phyloP scores from a whole-genome alignment of 1,139 yeast species.

The Yamadazyma conglobata region DNA sequence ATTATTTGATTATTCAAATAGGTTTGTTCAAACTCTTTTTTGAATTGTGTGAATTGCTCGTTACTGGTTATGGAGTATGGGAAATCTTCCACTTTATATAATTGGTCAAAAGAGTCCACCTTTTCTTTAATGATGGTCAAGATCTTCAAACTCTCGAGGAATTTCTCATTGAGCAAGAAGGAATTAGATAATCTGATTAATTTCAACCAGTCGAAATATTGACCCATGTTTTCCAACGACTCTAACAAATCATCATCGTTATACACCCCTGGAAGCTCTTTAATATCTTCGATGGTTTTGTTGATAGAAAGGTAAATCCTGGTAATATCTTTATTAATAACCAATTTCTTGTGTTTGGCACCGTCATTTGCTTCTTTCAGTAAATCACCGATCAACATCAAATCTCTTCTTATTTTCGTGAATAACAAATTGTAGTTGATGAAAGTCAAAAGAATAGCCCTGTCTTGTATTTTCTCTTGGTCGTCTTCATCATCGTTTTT shows the following conservation, averaged over 20 bases:
- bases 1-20: slow-evolving; percentile 46
- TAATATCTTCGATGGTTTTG: slow-evolving; percentile 50
- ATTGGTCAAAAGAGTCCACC: slow-evolving; percentile 15
- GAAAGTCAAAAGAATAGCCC: slow-evolving; percentile 72
- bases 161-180: slow-evolving; percentile 43
- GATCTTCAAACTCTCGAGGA: slow-evolving; percentile 55
- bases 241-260: slow-evolving; percentile 68
- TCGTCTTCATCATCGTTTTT: slow-evolving; percentile 44
- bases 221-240: slow-evolving; percentile 49
- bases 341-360: slow-evolving; percentile 22
- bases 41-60: slow-evolving; percentile 29
- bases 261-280: slow-evolving; percentile 87
- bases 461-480: slow-evolving; percentile 59
- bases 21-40: slow-evolving; percentile 23
- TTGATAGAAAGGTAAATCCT: slow-evolving; percentile 51
- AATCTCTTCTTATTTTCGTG: slow-evolving; percentile 71
- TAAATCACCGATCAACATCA: slow-evolving; percentile 41
- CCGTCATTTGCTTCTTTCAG: slow-evolving; percentile 9
- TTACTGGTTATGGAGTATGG: slow-evolving; percentile 40
- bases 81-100: slow-evolving; percentile 29
- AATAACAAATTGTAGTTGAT: slow-evolving; percentile 66
- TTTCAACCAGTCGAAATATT: slow-evolving; percentile 46
- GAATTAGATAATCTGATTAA: slow-evolving; percentile 46
- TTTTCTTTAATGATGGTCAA: slow-evolving; percentile 30
- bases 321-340: slow-evolving; percentile 41